Evolutionary conservation across 2,329 filamentous ascomycete genomes (phyloP), one percentile per base, ranked within the genome.

Genomic region (Niveomyces coronatus): DNA sequence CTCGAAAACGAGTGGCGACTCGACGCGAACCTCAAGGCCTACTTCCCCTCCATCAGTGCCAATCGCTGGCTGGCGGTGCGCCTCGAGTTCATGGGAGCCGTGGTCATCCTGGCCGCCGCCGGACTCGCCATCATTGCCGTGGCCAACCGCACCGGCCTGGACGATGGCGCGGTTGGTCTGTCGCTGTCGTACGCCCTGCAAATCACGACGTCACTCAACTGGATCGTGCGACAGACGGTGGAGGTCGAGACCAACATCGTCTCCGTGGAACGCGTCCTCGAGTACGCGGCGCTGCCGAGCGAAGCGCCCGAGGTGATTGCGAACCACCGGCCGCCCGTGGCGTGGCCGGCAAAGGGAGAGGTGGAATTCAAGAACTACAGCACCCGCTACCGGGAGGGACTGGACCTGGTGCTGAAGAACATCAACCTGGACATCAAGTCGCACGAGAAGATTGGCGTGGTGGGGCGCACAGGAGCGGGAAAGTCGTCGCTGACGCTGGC

Each of bases 221-320:
- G 91, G 91, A 95, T 98, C 53, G 91, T 98, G 36, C 79, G 93
- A 42, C 91, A 98, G 63, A 95, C 88, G 0, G 91, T 98, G 23
- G 93, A 98, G 61, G 91, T 98, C n/a, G 93, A 98, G 69, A 96
- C 89, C n/a, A 98, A 98, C 62, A 98, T 98, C 53, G 89, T 98
- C 31, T 94, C 89, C 9, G 91, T 98, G 26, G 91, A 98, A 70
- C 83, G 91, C 54, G 88, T 98, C 33, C 78, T 98, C 35, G 93
- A 98, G 61, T 98, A 98, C 63, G 85, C 89, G 41, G 74, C 76
- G 35, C 72, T 98, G 45, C 88, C 89, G 18, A 91, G 83, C 58
- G 91, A 98, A 65, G 89, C 91, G 35, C 86, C 88, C 7, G 91
- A 98, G 58, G 85, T 96, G 47, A 83, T 96, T 50, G 82, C 85